phyloP scores from a whole-genome alignment of 2,329 filamentous ascomycete species.

The Hymenoscyphus occultus region DNA sequence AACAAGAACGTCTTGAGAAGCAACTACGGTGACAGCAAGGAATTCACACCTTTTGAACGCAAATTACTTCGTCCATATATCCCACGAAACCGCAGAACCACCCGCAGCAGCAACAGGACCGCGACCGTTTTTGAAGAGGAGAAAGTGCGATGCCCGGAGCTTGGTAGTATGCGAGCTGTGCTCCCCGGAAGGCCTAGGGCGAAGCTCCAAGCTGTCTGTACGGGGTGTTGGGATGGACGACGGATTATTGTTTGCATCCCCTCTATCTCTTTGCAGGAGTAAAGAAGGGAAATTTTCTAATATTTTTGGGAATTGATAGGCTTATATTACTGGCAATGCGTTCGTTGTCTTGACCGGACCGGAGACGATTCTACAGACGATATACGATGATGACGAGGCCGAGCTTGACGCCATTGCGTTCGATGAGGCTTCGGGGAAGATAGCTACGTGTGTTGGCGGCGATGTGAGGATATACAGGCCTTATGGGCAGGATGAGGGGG shows the following conservation, averaged over 20 bases:
- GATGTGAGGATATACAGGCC: constrained; percentile 77
- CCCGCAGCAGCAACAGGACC: not conserved
- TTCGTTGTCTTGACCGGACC: constrained; percentile 78
- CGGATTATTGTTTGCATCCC: constrained; percentile 61
- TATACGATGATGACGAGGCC: constrained; percentile 73
- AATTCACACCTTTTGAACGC: constrained; percentile 9
- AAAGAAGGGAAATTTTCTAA: not conserved
- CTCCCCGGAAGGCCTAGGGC: constrained; percentile 76
- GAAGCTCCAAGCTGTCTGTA: constrained; percentile 73
- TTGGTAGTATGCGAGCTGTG: constrained; percentile 67
- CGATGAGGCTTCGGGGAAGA: constrained; percentile 79
- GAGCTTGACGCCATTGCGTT: constrained; percentile 72
- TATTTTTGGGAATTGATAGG: constrained; percentile 45
- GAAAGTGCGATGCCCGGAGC: constrained; percentile 20
- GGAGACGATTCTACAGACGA: constrained; percentile 77
- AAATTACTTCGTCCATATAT: constrained; percentile 7
- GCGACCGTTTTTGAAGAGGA: not conserved
- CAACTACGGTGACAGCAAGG: not conserved
- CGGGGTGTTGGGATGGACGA: constrained; percentile 68
- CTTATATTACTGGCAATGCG: constrained; percentile 86
- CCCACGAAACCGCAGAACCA: not conserved
- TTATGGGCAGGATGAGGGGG: constrained; percentile 65
- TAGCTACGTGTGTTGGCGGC: constrained; percentile 68
- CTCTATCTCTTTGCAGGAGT: not conserved
- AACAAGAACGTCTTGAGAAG: not conserved